Base-by-base conservation (phyloP, 805 yeast genomes). In the Metschnikowia santaceciliae region DNA sequence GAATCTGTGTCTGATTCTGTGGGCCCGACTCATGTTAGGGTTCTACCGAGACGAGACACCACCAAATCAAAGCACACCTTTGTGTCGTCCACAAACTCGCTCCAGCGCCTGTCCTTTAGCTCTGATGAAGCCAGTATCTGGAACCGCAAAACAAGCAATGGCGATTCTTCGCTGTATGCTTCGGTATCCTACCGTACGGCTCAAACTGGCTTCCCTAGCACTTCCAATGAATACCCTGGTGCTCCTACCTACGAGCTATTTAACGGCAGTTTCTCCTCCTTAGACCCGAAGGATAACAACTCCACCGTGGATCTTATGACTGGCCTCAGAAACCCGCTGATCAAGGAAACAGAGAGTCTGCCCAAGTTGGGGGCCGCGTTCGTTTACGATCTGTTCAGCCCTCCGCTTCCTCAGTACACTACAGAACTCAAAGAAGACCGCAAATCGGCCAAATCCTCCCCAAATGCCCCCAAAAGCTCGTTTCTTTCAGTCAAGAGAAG, bases 21-120 rank as follows among this genome's bases (percentile, higher is more conserved):
- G 19, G 72, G 65, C 37, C 74, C 73, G 4, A 61, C 68, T 15
- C 67, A 60, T 38, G 72, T 68, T 17, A 48, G 38, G 32, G 46
- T 20, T 14, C 52, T 48, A 50, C 51, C 51, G 49, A 48, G 42
- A 30, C 53, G 47, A 6, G 55, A 50, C 13, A 42, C 53, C 10
- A 32, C 51, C 34, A 39, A 33, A 14, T 45, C 54, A 17, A 42
- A 45, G 39, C 36, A 54, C 3, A 49, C 46, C 26, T 35, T 48
- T 30, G 32, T 39, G 20, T 17, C 54, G 8, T 22, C 39, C 26
- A 33, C 52, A 32, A 23, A 49, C 42, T 22, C 52, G 13, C 43
- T 47, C 7, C 40, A 40, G 7, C 38, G 54, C 42, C 45, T 42
- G 10, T 53, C 55, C 2, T 2, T 41, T 35, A 44, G 52, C 47